phyloP scores from a whole-genome alignment of 2,329 filamentous ascomycete species.

The Aureobasidium melanogenum region DNA sequence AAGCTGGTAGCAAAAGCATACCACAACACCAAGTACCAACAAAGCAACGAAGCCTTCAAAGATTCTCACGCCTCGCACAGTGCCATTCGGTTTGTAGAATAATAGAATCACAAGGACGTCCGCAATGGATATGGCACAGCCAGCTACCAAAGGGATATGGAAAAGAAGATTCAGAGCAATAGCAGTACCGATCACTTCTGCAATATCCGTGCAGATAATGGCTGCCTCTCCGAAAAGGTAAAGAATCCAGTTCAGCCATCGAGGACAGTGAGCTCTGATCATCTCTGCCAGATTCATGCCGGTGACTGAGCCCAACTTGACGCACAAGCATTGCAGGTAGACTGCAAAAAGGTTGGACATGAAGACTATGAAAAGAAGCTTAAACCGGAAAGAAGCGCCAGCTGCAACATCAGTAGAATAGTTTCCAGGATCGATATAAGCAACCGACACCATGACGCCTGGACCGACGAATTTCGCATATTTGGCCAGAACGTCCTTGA shows the following conservation, averaged over 20 bases:
- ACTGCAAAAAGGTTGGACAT: slow-evolving; percentile 64
- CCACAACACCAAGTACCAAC: slow-evolving; percentile 58
- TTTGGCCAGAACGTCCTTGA: slow-evolving; percentile 29
- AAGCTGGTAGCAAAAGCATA: slow-evolving; percentile 64
- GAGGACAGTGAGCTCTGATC: slow-evolving; percentile 40
- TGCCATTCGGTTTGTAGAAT: slow-evolving; percentile 52
- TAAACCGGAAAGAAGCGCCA: slow-evolving; percentile 56
- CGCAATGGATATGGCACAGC: slow-evolving; percentile 58
- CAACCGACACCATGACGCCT: slow-evolving; percentile 52
- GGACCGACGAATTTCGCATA: slow-evolving; percentile 55
- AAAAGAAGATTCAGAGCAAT: slow-evolving; percentile 60
- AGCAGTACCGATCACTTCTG: slow-evolving; percentile 60
- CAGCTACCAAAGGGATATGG: slow-evolving; percentile 56
- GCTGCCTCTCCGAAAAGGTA: slow-evolving; percentile 48
- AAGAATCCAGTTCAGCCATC: slow-evolving; percentile 45
- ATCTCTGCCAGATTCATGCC: slow-evolving; percentile 42
- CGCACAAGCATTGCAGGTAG: slow-evolving; percentile 57
- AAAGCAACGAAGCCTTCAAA: slow-evolving; percentile 58
- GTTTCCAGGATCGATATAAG: slow-evolving; percentile 48
- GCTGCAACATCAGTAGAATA: slow-evolving; percentile 63
- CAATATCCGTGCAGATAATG: slow-evolving; percentile 52
- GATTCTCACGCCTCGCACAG: slow-evolving; percentile 50
- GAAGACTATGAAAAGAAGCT: slow-evolving; percentile 58
- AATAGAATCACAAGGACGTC: slow-evolving; percentile 60
- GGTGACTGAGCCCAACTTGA: slow-evolving; percentile 47